Evolutionary conservation across 31 red algal species (phyloP), one percentile per base, ranked within the genome.

Genomic region (Porphyra umbilicalis): DNA sequence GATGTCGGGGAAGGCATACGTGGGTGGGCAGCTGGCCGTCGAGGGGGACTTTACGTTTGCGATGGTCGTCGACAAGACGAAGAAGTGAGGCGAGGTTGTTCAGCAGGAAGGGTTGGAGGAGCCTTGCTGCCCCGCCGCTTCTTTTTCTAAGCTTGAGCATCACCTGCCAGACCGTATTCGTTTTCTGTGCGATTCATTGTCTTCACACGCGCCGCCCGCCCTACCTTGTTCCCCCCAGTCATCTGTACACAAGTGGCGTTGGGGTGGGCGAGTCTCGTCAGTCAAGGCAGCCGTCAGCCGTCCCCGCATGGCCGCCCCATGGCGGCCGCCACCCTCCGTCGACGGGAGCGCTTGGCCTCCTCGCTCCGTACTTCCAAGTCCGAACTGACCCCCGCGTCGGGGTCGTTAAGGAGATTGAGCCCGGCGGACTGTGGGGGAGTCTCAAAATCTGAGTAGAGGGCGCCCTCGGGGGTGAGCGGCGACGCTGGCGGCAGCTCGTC

Each of bases 41-140:
- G 94, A 97, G 44, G 94, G 91, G 36, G 20, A 88, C 15, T 93
- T 97, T 77, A 97, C 94, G 20, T 88, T 97, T 77, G 89, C 88
- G 29, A 92, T 92, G 90, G 82, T 88, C 2, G 81, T 81, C 2
- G 82, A 92, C 18, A 92, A 92, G 82, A n/a, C n/a, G n/a, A 71
- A 71, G 25, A 39, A 39, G 38, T 39, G 38, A 20, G n/a, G n/a
- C n/a, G 57, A 71, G 57, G 25, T 18, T 29, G 57, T 29, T n/a
- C 3, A 57, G 57, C 6, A 67, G 44, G 3, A 20, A 3, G 3
- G 20, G 57, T 57, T 20, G 7, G 57, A n/a, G n/a, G n/a, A n/a
- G n/a, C n/a, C n/a, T n/a, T n/a, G n/a, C n/a, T n/a, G n/a, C n/a
- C n/a, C n/a, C n/a, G n/a, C n/a, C n/a, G n/a, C n/a, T n/a, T n/a